Evolutionary conservation across 2,329 filamentous ascomycete genomes (phyloP).

Genomic region (Ophiostoma sp.): DNA sequence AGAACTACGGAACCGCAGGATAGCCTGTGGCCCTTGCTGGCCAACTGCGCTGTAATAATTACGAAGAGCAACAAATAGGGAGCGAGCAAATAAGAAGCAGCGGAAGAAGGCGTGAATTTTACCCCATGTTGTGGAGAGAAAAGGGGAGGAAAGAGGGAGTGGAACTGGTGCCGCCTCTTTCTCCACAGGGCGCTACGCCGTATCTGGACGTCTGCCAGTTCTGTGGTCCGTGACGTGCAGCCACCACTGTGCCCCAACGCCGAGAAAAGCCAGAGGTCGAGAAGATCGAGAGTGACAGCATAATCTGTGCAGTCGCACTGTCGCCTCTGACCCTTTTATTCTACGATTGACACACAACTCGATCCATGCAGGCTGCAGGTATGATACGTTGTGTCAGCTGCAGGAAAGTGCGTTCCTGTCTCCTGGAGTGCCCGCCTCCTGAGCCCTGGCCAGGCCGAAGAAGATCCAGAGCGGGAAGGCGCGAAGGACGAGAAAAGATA

Average conservation of each 20-base stretch:
- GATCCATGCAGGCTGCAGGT: not conserved
- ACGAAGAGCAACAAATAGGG: not conserved
- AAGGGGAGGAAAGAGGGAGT: not conserved
- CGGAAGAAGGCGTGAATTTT: not conserved
- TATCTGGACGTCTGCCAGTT: constrained; percentile 1
- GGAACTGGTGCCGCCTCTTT: not conserved
- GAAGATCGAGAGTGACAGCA: not conserved
- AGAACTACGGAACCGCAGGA: not conserved
- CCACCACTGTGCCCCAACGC: constrained; percentile 2
- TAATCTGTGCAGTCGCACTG: not conserved
- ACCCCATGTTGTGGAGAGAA: constrained; percentile 23
- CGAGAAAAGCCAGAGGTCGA: not conserved
- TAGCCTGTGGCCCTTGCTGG: not conserved
- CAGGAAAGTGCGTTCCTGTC: too few species aligned
- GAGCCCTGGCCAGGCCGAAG: not conserved
- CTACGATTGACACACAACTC: not conserved
- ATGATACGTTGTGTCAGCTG: not conserved
- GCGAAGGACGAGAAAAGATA: not conserved
- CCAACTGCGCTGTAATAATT: not conserved
- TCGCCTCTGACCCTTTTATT: not conserved
- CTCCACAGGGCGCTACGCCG: constrained; percentile 26
- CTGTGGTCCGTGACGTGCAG: not conserved
- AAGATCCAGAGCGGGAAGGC: not conserved
- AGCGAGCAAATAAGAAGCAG: not conserved
- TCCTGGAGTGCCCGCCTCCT: too few species aligned